Conservation (phyloP, 2,329 filamentous ascomycete genomes). For the Hymenoscyphus albidus region DNA sequence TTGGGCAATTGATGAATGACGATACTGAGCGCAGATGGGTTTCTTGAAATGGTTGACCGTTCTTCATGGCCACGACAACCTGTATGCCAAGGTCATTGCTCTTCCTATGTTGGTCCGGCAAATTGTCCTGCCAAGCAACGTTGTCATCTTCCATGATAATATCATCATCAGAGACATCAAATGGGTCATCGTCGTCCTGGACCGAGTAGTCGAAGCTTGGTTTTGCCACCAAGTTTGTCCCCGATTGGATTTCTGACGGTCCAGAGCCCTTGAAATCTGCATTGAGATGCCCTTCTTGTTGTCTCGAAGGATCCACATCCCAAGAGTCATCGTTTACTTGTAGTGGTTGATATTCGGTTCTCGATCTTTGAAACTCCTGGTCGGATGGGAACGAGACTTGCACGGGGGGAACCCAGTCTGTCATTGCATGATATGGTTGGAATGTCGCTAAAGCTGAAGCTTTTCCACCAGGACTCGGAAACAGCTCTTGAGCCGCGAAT, state of each 20-base stretch:
- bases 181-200: conserved; percentile 36
- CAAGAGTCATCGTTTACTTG: neutral
- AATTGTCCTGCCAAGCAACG: conserved; percentile 39
- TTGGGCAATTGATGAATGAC: conserved; percentile 40
- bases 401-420: conserved; percentile 9
- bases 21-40: conserved; percentile 43
- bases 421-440: conserved; percentile 10
- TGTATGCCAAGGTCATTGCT: conserved; percentile 30
- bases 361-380: neutral
- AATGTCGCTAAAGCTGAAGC: conserved; percentile 15
- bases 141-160: conserved; percentile 59
- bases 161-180: conserved; percentile 54
- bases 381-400: neutral
- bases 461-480: conserved; percentile 16
- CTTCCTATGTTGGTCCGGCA: conserved; percentile 37
- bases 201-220: neutral
- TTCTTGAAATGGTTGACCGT: conserved; percentile 30
- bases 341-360: neutral
- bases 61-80: conserved; percentile 29
- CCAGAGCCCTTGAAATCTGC: neutral
- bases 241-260: neutral
- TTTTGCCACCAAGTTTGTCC: neutral
- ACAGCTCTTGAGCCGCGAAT: conserved; percentile 12
- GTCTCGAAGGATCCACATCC: neutral
- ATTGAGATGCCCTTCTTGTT: neutral